Base-by-base conservation (phyloP, 2,329 filamentous ascomycete species). In the Colletotrichum australisinense region DNA sequence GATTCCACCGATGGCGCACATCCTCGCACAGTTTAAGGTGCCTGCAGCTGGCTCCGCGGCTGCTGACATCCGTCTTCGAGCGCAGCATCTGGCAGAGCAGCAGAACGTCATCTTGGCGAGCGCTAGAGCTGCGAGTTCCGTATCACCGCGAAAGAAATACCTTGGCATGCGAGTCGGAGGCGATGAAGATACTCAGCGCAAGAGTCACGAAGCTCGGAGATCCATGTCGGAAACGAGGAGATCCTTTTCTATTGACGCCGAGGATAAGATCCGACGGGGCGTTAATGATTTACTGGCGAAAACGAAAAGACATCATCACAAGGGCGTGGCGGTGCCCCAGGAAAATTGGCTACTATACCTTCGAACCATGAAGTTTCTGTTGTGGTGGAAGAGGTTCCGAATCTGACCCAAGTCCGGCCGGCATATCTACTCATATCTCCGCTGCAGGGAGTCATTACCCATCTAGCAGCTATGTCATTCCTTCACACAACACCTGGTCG, bases 351-450 rank as follows among this genome's bases (percentile, higher is more conserved):
- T 69, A 76, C 63, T 77, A 72, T 57, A 77, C 57, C 60, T 66
- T 62, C 69, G 9, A 64, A 76, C 66, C 67, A 73, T 3, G 78
- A 76, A 30, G 75, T 80, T 42, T 81, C 77, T 28, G 60, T 81
- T 57, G 76, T 75, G 22, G 76, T 84, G 1, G 78, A 80, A 3
- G 76, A 76, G 0, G 76, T 87, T 1, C 65, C 78, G 5, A 79
- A 82, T 60, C 79, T 87, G 28, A 79, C 77, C 16, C 72, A 75
- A 16, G 86, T 83, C 22, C 83, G 78, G 30, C 82, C 83, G 5
- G 89, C 88, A 1, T 93, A 93, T 75, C 82, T 95, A 1, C 84
- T 94, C 11, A 85, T 95, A 9, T 95, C 93, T 0, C 93, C 93
- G 1, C 86, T 93, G 0, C 85, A 90, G 35, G 90, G 91, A 0